Evolutionary conservation across 208 protist genomes (phyloP).

Genomic region (Acanthamoeba royreba): DNA sequence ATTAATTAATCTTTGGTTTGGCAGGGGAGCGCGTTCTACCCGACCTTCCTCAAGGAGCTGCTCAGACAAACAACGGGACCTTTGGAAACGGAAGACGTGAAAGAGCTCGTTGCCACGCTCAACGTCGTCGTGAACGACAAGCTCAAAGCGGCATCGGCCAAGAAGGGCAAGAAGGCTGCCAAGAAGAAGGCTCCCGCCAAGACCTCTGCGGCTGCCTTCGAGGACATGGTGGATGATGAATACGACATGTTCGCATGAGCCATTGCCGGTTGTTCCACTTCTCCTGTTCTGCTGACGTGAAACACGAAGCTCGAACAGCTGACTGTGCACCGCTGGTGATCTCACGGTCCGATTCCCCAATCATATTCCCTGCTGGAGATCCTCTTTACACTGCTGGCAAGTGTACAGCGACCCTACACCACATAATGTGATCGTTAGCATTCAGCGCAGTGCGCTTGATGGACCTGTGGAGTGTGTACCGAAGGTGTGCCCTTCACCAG

Average conservation of each 20-base stretch:
- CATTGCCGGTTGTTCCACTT: background rate
- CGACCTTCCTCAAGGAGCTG: background rate
- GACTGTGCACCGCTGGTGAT: too few relatives aligned
- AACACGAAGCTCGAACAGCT: background rate
- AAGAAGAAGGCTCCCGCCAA: conserved; percentile 23
- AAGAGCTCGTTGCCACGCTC: background rate
- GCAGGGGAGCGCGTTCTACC: background rate
- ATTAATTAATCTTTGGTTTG: background rate
- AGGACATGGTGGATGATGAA: conserved; percentile 26
- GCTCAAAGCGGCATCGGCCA: conserved; percentile 13
- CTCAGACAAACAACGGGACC: background rate
- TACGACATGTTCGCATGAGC: conserved; percentile 28
- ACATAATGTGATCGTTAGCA: background rate
- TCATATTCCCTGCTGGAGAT: background rate
- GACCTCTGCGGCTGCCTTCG: background rate
- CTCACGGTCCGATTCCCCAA: too few relatives aligned
- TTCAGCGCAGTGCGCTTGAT: background rate
- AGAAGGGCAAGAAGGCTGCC: conserved; percentile 16
- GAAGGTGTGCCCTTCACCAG: background rate
- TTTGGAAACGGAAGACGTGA: background rate
- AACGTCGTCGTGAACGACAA: conserved; percentile 34
- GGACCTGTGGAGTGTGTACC: background rate
- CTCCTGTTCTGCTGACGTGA: background rate
- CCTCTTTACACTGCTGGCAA: background rate
- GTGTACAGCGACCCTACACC: background rate